Evolutionary conservation across 1,284 basidiomycete genomes (phyloP).

Genomic region (Sanghuangporus baumii): DNA sequence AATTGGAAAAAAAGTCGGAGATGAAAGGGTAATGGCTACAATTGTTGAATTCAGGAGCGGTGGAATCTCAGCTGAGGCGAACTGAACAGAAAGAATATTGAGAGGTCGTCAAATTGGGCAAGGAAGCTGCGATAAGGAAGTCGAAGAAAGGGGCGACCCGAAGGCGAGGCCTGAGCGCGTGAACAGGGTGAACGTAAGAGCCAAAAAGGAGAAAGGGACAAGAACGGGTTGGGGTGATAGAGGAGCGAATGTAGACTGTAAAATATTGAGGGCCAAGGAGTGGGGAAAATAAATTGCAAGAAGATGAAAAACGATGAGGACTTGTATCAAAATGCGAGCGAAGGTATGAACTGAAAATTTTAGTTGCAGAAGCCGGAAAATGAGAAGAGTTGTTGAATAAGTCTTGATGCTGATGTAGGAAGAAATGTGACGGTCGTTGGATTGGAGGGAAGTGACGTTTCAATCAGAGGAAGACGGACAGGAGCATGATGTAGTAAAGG

Average conservation of each 20-base stretch:
- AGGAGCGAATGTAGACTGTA: background rate
- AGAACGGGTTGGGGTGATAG: background rate
- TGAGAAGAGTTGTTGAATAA: background rate
- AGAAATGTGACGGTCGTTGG: background rate
- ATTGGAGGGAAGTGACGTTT: background rate
- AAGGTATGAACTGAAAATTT: background rate
- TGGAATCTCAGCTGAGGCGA: background rate
- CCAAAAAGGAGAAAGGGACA: background rate
- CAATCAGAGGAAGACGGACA: background rate
- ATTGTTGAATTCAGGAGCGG: background rate
- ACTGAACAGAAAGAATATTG: background rate
- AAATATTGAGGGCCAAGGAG: background rate
- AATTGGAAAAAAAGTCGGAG: background rate
- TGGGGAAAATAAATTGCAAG: conserved; percentile 4
- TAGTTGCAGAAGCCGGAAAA: background rate
- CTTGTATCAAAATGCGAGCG: background rate
- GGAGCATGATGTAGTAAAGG: background rate
- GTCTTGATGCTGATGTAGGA: background rate
- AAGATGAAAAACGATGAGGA: background rate
- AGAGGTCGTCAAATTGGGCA: background rate
- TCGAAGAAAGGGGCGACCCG: background rate
- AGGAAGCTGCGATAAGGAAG: background rate
- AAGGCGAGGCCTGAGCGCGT: background rate
- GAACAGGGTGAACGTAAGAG: background rate
- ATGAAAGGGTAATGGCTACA: background rate